Conservation (phyloP, 257 asterid species). For the Plantago major region DNA sequence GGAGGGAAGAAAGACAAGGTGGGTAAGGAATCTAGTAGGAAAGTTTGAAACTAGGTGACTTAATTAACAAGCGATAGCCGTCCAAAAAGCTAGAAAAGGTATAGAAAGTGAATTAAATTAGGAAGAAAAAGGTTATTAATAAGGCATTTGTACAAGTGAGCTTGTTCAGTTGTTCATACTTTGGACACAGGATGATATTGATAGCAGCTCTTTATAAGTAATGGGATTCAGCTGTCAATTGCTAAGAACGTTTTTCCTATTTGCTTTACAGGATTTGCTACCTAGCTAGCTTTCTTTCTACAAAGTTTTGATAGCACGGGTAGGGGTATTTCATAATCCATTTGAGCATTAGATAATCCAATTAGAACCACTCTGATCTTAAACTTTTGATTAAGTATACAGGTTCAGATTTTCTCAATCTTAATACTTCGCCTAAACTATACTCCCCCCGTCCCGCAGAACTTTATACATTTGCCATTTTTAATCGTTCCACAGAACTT, state of each 20-base stretch:
- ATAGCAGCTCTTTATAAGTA: not conserved
- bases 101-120: not conserved
- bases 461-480: too few relatives aligned
- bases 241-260: too few relatives aligned
- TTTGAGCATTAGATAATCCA: too few relatives aligned
- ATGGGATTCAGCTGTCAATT: too few relatives aligned
- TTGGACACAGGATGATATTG: not conserved
- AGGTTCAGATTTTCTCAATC: too few relatives aligned
- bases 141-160: conserved; percentile 2
- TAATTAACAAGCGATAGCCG: conserved; percentile 33
- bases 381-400: not conserved
- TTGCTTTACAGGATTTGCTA: not conserved
- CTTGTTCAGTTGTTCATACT: conserved; percentile 4
- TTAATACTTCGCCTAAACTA: too few relatives aligned
- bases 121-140: conserved; percentile 18
- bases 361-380: too few relatives aligned
- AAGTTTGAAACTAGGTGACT: conserved; percentile 30
- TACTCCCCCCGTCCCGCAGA: too few relatives aligned
- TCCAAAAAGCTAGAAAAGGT: conserved; percentile 51
- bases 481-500: too few relatives aligned
- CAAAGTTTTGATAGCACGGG: not conserved
- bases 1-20: conserved; percentile 19
- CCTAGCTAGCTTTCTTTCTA: conserved; percentile 6
- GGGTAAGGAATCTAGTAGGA: conserved; percentile 47
- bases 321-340: too few relatives aligned